These are phyloP conservation scores for Aspergillus fumigatiaffinis DNA, from an alignment of 2,329 filamentous ascomycete species.

Conservation along the genomic window DNA sequence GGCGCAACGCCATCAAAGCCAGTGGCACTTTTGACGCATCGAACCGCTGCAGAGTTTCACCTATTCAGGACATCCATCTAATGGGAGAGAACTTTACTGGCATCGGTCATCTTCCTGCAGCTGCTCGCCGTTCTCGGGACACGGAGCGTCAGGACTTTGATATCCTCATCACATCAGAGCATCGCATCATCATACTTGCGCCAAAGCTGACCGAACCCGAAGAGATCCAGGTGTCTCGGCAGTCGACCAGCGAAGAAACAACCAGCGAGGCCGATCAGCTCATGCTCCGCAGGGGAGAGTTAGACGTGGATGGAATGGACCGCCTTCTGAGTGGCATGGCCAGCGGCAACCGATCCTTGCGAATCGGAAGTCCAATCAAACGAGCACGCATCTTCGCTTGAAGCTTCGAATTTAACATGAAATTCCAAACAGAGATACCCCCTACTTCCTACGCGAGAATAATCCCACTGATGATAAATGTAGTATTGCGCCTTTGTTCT, in stretches of 20 bases:
- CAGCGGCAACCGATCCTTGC: slow-evolving; percentile 24
- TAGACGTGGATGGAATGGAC: slow-evolving; percentile 48
- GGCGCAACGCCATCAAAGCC: slow-evolving; percentile 39
- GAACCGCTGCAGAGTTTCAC: slow-evolving; percentile 34
- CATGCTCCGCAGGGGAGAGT: slow-evolving; percentile 40
- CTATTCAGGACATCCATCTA: slow-evolving; percentile 36
- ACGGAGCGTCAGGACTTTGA: slow-evolving; percentile 28
- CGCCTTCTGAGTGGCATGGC: slow-evolving; percentile 44
- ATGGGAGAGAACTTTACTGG: slow-evolving; percentile 40
- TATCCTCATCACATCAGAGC: slow-evolving; percentile 40
- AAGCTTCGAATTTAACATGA: slow-evolving; percentile 6
- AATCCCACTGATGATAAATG: slow-evolving; percentile 2
- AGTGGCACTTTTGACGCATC: slow-evolving; percentile 38
- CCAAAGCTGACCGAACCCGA: slow-evolving; percentile 26
- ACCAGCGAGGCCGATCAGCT: slow-evolving; percentile 36
- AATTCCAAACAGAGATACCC: slow-evolving; percentile 27
- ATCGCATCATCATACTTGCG: slow-evolving; percentile 37
- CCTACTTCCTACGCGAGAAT: slow-evolving; percentile 10
- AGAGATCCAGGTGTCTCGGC: slow-evolving; percentile 7
- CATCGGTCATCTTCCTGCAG: slow-evolving; percentile 34
- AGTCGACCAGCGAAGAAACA: slow-evolving; percentile 14
- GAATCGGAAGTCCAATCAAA: slow-evolving; percentile 35
- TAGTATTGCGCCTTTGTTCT: not conserved
- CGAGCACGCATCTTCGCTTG: slow-evolving; percentile 34
- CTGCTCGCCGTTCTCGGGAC: slow-evolving; percentile 19